These are phyloP conservation scores for Emmonsia crescens DNA, from an alignment of 2,329 filamentous ascomycete species.

Conservation along the genomic window DNA sequence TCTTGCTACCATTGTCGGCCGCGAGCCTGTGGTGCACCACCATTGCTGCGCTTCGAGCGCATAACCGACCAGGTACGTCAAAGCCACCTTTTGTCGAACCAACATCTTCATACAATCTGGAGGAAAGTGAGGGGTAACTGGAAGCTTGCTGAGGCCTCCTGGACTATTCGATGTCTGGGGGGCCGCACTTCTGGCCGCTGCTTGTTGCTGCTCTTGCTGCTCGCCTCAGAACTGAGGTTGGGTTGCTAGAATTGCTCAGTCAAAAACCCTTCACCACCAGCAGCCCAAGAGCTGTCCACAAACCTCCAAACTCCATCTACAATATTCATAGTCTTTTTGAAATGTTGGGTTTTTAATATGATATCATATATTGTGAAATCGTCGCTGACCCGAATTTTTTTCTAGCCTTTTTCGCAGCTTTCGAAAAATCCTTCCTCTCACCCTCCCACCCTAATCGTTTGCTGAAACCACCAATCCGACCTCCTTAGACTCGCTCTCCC, in stretches of 20 bases:
- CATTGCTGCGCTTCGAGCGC: slow-evolving; percentile 5
- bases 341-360: neutral
- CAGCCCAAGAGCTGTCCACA: neutral
- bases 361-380: neutral
- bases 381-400: neutral
- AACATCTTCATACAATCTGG: neutral
- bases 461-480: slow-evolving; percentile 3
- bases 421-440: neutral
- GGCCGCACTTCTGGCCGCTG: neutral
- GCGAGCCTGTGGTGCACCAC: neutral
- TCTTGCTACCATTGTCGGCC: neutral
- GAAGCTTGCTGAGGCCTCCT: neutral
- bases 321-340: neutral
- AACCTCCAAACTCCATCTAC: neutral
- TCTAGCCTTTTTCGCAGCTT: neutral
- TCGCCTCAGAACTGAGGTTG: neutral
- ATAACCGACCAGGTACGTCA: slow-evolving; percentile 3
- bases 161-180: neutral
- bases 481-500: neutral
- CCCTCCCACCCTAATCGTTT: neutral
- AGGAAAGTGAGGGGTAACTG: neutral
- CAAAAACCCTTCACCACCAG: neutral
- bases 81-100: neutral
- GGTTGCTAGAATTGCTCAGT: neutral
- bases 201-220: neutral